A percentile compares a stretch with the other conserved stretches of the same genome.
Evolutionary conservation across 176 grass and related monocot genomes (phyloP).

Genomic region (Saccharum officinarum): DNA sequence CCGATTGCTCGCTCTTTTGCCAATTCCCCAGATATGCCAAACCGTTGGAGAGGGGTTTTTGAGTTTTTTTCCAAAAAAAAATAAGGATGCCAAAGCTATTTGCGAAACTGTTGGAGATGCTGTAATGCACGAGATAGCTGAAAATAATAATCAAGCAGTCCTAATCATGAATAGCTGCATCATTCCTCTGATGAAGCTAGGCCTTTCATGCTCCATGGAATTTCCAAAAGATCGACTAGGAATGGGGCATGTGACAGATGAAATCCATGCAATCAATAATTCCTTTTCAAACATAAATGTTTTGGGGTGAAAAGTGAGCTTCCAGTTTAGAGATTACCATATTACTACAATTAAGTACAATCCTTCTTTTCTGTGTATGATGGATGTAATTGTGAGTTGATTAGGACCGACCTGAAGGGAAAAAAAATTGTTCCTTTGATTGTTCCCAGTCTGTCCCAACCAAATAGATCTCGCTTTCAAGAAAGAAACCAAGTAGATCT

Average conservation of each 20-base stretch:
- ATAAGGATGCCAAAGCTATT: too few species aligned
- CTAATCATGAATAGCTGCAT: constrained; percentile 24
- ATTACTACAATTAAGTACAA: background rate
- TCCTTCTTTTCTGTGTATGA: background rate
- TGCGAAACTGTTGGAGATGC: too few species aligned
- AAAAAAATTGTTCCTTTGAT: too few species aligned
- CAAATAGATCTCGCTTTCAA: too few species aligned
- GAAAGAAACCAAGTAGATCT: background rate
- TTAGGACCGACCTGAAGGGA: background rate
- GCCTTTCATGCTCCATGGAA: constrained; percentile 28
- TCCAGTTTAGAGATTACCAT: background rate
- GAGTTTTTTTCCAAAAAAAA: too few species aligned
- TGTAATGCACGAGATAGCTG: background rate
- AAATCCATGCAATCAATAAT: constrained; percentile 23
- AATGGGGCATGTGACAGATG: constrained; percentile 31
- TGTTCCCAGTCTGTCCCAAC: background rate
- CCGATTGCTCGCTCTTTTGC: too few species aligned
- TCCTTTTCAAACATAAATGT: constrained; percentile 22
- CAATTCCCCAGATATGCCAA: too few species aligned
- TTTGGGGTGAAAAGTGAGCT: background rate
- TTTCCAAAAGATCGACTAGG: constrained; percentile 28
- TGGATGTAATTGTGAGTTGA: background rate
- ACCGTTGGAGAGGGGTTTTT: too few species aligned
- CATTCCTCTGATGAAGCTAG: constrained; percentile 33
- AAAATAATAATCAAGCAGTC: background rate